Percentiles rank a stretch among this genome's conserved stretches.
These are phyloP conservation scores for Xerocomus amazonicus DNA, from an alignment of 1,284 basidiomycete genomes.

Conservation along the genomic window DNA sequence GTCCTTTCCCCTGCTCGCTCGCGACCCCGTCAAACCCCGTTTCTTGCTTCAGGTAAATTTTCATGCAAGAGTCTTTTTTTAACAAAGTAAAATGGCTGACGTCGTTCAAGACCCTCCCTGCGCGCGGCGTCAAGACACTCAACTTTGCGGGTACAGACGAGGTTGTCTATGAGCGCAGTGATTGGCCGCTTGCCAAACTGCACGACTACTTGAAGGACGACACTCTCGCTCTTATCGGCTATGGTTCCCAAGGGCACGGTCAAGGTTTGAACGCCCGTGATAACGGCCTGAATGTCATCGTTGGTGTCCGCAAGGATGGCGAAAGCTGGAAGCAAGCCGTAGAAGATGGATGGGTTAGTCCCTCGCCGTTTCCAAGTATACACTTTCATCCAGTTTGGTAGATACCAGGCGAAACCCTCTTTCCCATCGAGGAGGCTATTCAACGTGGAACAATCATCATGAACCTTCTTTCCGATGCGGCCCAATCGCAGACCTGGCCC, in stretches of 20 bases:
- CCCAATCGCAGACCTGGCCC: slow-evolving; percentile 94
- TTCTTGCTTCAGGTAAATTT: slow-evolving; percentile 42
- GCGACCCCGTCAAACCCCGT: slow-evolving; percentile 42
- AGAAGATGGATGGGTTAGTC: slow-evolving; percentile 92
- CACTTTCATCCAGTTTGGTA: slow-evolving; percentile 25
- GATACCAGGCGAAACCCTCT: slow-evolving; percentile 96
- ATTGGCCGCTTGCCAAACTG: slow-evolving; percentile 98
- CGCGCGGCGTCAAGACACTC: slow-evolving; percentile 92
- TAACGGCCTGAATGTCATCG: slow-evolving; percentile 97
- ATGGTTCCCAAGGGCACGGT: slow-evolving; percentile 99
- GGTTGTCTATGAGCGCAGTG: slow-evolving; percentile 93
- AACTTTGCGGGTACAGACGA: slow-evolving; percentile 97
- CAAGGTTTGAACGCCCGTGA: slow-evolving; percentile 99
- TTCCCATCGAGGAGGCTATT: slow-evolving; percentile 98
- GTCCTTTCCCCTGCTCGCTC: slow-evolving; percentile 74
- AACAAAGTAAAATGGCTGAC: slow-evolving; percentile 10
- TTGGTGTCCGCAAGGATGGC: slow-evolving; percentile 97
- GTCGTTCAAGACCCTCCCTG: slow-evolving; percentile 29
- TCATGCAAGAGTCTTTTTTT: no score
- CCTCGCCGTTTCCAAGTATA: neutral
- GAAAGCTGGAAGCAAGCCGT: slow-evolving; percentile 95
- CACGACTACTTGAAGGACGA: slow-evolving; percentile 99
- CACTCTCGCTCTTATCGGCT: slow-evolving; percentile 97
- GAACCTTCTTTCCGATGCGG: slow-evolving; percentile 99
- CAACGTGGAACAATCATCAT: slow-evolving; percentile 97